Evolutionary conservation across 345 rosid genomes (phyloP), one percentile per base, ranked within the genome.

Genomic region (Firmiana major): DNA sequence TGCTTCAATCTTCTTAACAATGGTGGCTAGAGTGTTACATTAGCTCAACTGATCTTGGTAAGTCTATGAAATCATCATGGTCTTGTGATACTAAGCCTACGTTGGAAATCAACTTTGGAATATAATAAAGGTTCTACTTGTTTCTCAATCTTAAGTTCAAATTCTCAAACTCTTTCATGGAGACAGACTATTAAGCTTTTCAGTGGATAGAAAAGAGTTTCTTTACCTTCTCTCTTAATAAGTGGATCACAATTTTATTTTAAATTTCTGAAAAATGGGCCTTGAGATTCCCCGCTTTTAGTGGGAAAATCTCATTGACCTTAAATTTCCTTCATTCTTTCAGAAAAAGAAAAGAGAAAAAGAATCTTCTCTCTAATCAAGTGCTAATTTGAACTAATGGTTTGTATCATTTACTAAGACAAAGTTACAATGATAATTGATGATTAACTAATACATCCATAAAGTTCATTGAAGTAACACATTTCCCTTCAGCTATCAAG

Each of bases 361-460:
- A 63, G 81, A 75, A 81, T 75, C 81, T 83, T 36, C 60, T 70
- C 71, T 10, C 46, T 74, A 75, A 79, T 84, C 79, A 75, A 82
- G 53, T 79, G 84, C 68, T 71, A 9, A 16, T 48, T 79, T 77
- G 87, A 77, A 82, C 79, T 77, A 36, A 73, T 66, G 46, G 64
- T 57, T 69, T 78, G 40, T 5, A 58, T 71, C 46, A 77, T 22
- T 70, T 49, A 79, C 63, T 22, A 59, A 79, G 84, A 83, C 83
- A 81, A 83, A 74, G 34, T 72, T 51, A 65, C 71, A 63, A 75
- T 81, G 68, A 3, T 31, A 3, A 31, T 31, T 31, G 34, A 84
- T 82, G 64, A 45, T 63, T 58, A 12, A 48, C 58, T 64, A 73
- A 34, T 59, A 48, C 63, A 57, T 46, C 62, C 66, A n/a, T 31